A percentile compares a stretch with the other conserved stretches of the same genome.
Conservation (phyloP, 2,329 filamentous ascomycete species). For the Hirsutella rhossiliensis region DNA sequence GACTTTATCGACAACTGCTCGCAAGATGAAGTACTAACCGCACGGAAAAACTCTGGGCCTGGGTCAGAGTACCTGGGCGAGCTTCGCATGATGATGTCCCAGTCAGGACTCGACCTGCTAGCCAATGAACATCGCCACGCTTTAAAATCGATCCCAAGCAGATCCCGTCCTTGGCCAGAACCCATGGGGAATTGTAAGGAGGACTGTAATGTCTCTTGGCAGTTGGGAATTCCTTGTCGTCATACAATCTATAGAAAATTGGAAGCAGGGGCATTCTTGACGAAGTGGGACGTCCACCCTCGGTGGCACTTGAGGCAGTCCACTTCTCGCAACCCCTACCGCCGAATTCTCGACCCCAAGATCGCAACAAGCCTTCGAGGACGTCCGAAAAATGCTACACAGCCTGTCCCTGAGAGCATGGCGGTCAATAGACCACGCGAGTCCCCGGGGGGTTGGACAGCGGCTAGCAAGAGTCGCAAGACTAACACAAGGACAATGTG, state of each 20-base stretch:
- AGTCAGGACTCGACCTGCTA: neutral
- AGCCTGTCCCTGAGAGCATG: conserved; percentile 2
- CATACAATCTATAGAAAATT: neutral
- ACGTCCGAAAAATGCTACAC: conserved; percentile 1
- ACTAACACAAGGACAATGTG: no score
- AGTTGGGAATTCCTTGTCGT: no score
- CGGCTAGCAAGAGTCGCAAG: neutral
- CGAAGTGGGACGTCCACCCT: conserved; percentile 2
- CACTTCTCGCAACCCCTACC: conserved; percentile 1
- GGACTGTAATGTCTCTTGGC: neutral
- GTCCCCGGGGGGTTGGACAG: neutral
- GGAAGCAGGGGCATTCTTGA: neutral
- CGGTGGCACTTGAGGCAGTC: conserved; percentile 2
- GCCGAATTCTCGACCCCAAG: conserved; percentile 3
- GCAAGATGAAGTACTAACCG: neutral
- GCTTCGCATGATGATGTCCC: no score
- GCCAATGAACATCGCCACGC: neutral
- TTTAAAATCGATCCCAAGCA: neutral
- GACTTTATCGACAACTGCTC: neutral
- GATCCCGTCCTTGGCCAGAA: no score
- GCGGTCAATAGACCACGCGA: neutral
- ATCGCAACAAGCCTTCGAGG: no score
- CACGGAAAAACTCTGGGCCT: neutral
- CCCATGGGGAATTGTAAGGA: neutral
- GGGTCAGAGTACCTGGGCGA: neutral